Evolutionary conservation across 768 basidiomycete genomes (phyloP).

Genomic region (Hortiboletus flavorubellus): DNA sequence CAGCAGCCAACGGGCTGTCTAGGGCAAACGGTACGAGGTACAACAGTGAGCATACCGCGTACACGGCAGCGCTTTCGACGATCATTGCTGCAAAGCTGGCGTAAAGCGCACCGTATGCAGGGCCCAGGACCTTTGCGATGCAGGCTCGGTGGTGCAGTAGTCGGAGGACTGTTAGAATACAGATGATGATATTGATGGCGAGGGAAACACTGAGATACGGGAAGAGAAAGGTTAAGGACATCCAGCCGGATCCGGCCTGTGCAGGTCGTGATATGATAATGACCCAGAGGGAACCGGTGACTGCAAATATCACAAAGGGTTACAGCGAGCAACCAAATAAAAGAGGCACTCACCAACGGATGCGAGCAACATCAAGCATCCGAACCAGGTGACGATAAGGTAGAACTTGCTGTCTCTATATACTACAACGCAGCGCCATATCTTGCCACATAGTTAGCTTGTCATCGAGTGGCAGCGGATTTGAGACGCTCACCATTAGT

Average conservation of each 20-base stretch:
- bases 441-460: constrained; percentile 10
- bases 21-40: constrained; percentile 31
- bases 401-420: constrained; percentile 28
- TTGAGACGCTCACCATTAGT: constrained; percentile 24
- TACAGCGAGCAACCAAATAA: background rate
- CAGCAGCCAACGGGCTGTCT: constrained; percentile 23
- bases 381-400: constrained; percentile 12
- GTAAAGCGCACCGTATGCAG: constrained; percentile 26
- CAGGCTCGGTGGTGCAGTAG: constrained; percentile 28
- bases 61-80: constrained; percentile 34
- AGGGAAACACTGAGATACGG: constrained; percentile 34
- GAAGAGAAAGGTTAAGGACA: constrained; percentile 33
- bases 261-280: constrained; percentile 25
- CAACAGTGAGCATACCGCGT: constrained; percentile 30
- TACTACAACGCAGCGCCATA: constrained; percentile 33
- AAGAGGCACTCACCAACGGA: constrained; percentile 20
- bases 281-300: constrained; percentile 30
- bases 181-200: constrained; percentile 31
- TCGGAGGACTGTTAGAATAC: constrained; percentile 30
- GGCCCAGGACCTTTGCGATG: constrained; percentile 27
- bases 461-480: background rate
- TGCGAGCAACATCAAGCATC: constrained; percentile 21
- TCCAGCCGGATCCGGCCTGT: constrained; percentile 19
- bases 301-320: constrained; percentile 5
- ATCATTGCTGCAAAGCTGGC: constrained; percentile 34